A percentile compares a stretch with the other conserved stretches of the same genome.
phyloP scores from a whole-genome alignment of 176 grass and related monocot genomes.

The Eleusine indica region DNA sequence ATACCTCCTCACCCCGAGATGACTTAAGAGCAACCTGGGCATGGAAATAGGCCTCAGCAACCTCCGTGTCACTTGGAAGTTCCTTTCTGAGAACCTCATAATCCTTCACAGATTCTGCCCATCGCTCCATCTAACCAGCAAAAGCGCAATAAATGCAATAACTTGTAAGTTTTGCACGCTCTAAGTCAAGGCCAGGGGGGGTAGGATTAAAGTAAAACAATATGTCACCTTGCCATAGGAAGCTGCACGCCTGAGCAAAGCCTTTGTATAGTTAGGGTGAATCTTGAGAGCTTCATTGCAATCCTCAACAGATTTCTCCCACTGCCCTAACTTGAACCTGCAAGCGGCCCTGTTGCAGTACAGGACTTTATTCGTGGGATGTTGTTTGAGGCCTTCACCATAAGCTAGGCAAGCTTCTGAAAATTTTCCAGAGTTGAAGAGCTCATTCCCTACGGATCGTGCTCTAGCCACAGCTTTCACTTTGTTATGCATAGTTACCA shows the following conservation, averaged over 20 bases:
- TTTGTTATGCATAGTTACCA: constrained; percentile 60
- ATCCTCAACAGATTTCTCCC: constrained; percentile 92
- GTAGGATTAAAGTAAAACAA: neutral
- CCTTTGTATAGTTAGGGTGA: constrained; percentile 92
- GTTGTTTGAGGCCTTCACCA: constrained; percentile 80
- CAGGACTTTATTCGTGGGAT: constrained; percentile 82
- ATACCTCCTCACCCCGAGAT: constrained; percentile 81
- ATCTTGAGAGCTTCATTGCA: constrained; percentile 93
- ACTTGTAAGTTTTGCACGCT: constrained; percentile 1
- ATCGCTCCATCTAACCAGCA: constrained; percentile 75
- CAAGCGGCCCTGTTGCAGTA: constrained; percentile 97
- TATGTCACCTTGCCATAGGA: constrained; percentile 76
- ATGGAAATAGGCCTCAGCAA: constrained; percentile 95
- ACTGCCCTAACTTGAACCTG: constrained; percentile 80
- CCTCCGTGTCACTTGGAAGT: constrained; percentile 74
- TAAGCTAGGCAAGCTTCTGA: constrained; percentile 83
- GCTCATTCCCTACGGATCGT: constrained; percentile 81
- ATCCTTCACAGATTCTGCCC: constrained; percentile 85
- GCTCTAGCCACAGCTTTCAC: constrained; percentile 75
- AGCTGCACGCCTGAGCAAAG: constrained; percentile 90
- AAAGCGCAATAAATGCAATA: constrained; percentile 25
- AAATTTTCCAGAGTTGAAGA: constrained; percentile 86
- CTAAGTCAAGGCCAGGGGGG: neutral
- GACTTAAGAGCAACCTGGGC: constrained; percentile 86
- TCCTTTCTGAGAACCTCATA: constrained; percentile 83